A percentile compares a stretch with the other conserved stretches of the same genome.
Evolutionary conservation across 2,329 filamentous ascomycete species (phyloP).

Genomic region (Amauroascus verrucosus): DNA sequence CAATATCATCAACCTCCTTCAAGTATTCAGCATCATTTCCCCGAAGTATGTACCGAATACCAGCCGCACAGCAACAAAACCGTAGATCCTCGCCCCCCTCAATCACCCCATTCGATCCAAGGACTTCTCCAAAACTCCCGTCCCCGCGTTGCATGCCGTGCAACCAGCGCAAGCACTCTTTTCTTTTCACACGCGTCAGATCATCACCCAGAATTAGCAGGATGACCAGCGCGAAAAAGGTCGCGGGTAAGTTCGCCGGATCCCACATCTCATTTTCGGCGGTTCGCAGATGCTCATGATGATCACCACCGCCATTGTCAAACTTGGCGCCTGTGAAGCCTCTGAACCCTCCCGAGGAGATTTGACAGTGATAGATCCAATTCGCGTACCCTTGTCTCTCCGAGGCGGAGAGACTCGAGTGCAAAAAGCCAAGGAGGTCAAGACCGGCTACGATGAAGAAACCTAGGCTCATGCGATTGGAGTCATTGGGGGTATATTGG

Average conservation of each 20-base stretch:
- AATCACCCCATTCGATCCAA: conserved; percentile 51
- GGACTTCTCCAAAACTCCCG: conserved; percentile 82
- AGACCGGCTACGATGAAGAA: conserved; percentile 83
- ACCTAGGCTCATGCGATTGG: conserved; percentile 77
- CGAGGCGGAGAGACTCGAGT: conserved; percentile 38
- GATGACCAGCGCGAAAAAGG: conserved; percentile 73
- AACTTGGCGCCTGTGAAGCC: conserved; percentile 64
- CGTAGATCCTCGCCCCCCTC: conserved; percentile 74
- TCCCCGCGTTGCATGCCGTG: conserved; percentile 64
- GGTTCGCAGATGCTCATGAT: conserved; percentile 30
- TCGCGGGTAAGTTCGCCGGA: conserved; percentile 75
- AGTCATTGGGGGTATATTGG: conserved; percentile 78
- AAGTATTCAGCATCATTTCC: conserved; percentile 48
- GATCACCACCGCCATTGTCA: conserved; percentile 24
- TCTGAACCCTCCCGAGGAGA: conserved; percentile 77
- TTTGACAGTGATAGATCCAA: conserved; percentile 82
- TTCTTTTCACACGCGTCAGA: conserved; percentile 55
- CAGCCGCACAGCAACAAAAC: conserved; percentile 75
- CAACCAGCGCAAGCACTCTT: conserved; percentile 63
- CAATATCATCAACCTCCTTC: conserved; percentile 57
- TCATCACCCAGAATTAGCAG: conserved; percentile 58
- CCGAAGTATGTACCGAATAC: conserved; percentile 70
- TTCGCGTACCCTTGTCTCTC: conserved; percentile 50
- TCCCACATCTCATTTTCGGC: conserved; percentile 52
- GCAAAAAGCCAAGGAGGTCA: conserved; percentile 61